Evolutionary conservation across 148 eudicot species (phyloP).

Genomic region (Diospyros kaki): DNA sequence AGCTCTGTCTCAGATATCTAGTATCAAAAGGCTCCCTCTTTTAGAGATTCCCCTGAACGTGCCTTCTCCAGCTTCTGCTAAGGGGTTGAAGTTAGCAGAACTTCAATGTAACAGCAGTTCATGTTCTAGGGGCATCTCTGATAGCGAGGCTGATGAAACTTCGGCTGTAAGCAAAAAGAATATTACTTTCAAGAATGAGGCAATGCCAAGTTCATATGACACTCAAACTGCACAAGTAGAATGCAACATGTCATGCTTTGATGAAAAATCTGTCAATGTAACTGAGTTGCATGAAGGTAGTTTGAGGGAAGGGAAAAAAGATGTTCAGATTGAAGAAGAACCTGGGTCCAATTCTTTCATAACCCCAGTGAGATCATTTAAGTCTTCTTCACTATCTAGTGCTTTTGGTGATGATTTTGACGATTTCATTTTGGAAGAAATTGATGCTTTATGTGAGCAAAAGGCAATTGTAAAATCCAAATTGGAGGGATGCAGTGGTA

Average conservation of each 20-base stretch:
- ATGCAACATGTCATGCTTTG: conserved; percentile 3
- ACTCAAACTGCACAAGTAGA: conserved; percentile 15
- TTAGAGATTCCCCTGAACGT: conserved; percentile 36
- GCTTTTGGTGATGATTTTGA: conserved; percentile 64
- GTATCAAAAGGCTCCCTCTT: conserved; percentile 50
- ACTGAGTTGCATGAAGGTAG: conserved; percentile 9
- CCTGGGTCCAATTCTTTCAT: conserved; percentile 19
- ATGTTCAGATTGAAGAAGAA: conserved; percentile 14
- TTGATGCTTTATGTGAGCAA: conserved; percentile 68
- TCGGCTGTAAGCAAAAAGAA: neutral
- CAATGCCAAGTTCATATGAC: conserved; percentile 5
- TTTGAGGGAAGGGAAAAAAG: conserved; percentile 10
- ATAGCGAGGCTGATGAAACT: neutral
- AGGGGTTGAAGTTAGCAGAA: conserved; percentile 12
- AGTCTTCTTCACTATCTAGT: conserved; percentile 25
- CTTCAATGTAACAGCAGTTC: conserved; percentile 10
- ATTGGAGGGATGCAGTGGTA: conserved; percentile 18
- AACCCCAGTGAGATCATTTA: conserved; percentile 22
- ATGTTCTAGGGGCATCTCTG: conserved; percentile 2
- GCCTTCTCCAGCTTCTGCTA: conserved; percentile 12
- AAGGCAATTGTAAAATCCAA: conserved; percentile 26
- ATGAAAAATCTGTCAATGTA: conserved; percentile 11
- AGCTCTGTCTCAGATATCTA: conserved; percentile 1
- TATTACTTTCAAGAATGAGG: conserved; percentile 13
- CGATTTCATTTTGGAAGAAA: conserved; percentile 55